Conservation (phyloP, 108 stramenopile genomes). For the Licmophora abbreviata region DNA sequence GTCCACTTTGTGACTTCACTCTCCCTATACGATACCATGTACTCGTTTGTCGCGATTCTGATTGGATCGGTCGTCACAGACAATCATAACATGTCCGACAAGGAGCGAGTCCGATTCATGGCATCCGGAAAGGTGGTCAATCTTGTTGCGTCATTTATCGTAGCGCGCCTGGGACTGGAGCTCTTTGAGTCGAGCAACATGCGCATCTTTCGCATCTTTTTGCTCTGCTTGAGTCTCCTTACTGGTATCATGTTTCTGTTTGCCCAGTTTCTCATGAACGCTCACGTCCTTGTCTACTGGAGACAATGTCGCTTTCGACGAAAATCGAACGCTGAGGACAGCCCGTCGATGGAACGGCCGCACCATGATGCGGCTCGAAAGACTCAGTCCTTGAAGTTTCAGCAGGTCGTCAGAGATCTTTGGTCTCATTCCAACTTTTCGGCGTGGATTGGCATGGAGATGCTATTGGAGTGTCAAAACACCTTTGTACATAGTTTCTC, state of each 20-base stretch:
- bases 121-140: conserved; percentile 26
- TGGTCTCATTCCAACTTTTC: conserved; percentile 31
- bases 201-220: conserved; percentile 21
- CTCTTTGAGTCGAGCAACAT: conserved; percentile 29
- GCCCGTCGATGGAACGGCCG: no score
- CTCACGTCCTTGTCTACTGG: conserved; percentile 4
- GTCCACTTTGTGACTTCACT: conserved; percentile 32
- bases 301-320: conserved; percentile 6
- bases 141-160: conserved; percentile 24
- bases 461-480: conserved; percentile 29
- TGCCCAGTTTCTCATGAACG: conserved; percentile 19
- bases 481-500: conserved; percentile 25
- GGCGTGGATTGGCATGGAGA: conserved; percentile 36
- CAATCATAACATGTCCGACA: conserved; percentile 36
- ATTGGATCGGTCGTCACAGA: conserved; percentile 32
- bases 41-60: conserved; percentile 23
- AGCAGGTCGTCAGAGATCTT: conserved; percentile 22
- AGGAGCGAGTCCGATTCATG: conserved; percentile 34
- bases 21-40: conserved; percentile 34
- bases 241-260: conserved; percentile 12
- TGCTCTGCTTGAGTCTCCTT: conserved; percentile 16
- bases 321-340: neutral
- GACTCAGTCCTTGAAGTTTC: conserved; percentile 10
- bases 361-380: neutral
- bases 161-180: conserved; percentile 24